Percentiles rank a stretch among this genome's conserved stretches.
Conservation (phyloP, 768 basidiomycete genomes). For the Suillus clintonianus region DNA sequence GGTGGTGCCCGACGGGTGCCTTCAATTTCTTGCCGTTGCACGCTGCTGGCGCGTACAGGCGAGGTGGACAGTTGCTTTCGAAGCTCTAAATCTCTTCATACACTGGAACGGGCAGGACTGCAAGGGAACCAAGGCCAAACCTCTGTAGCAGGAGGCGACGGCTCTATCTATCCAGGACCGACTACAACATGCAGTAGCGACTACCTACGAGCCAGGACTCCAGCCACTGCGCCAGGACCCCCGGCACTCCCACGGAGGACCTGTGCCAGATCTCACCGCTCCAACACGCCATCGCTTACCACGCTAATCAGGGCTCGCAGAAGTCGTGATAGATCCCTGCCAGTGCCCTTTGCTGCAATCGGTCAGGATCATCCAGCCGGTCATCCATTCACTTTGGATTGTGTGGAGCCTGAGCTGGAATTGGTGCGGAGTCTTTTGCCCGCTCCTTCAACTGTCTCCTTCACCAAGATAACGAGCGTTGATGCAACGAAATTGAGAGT, state of each 20-base stretch:
- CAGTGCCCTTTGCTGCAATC: not conserved
- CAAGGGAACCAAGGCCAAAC: no score
- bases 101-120: no score
- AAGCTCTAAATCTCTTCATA: conserved; percentile 10
- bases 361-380: not conserved
- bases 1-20: conserved; percentile 10
- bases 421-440: not conserved
- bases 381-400: not conserved
- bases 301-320: conserved; percentile 11
- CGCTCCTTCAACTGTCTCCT: not conserved
- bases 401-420: not conserved
- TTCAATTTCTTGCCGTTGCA: conserved; percentile 14
- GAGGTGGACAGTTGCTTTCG: not conserved
- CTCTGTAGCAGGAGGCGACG: no score
- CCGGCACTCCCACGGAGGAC: no score
- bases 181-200: no score
- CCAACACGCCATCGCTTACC: conserved; percentile 6
- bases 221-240: no score
- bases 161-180: no score
- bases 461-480: not conserved
- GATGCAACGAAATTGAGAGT: not conserved
- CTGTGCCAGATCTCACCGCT: no score
- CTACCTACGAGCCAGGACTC: no score
- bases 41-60: conserved; percentile 5
- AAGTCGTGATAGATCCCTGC: not conserved